A percentile compares a stretch with the other conserved stretches of the same genome.
Evolutionary conservation across 2,329 filamentous ascomycete genomes (phyloP).

Genomic region (Alternaria sp.): DNA sequence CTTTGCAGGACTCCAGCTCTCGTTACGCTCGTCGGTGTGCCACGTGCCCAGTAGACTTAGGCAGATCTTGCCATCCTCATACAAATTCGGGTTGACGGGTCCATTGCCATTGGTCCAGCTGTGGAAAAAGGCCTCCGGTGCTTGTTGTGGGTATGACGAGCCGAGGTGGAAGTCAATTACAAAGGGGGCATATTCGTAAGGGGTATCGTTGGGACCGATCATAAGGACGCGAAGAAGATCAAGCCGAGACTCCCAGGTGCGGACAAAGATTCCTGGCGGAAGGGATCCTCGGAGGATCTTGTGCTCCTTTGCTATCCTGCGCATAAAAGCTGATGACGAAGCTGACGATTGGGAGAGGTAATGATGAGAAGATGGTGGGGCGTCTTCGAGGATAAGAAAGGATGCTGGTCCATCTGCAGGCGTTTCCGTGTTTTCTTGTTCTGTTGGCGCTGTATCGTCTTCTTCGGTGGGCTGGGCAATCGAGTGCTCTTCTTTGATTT

Average conservation of each 20-base stretch:
- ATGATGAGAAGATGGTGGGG: conserved; percentile 46
- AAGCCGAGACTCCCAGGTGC: conserved; percentile 66
- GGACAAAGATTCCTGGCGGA: conserved; percentile 64
- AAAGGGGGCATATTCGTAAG: conserved; percentile 68
- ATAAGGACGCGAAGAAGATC: conserved; percentile 67
- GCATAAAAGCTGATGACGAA: conserved; percentile 54
- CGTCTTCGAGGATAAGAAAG: conserved; percentile 49
- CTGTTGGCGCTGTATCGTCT: conserved; percentile 6
- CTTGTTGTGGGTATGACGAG: conserved; percentile 59
- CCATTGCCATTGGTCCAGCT: conserved; percentile 64
- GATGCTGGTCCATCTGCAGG: conserved; percentile 22
- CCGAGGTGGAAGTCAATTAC: conserved; percentile 66
- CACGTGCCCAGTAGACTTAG: conserved; percentile 67
- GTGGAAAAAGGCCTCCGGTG: conserved; percentile 66
- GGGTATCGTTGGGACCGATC: conserved; percentile 66
- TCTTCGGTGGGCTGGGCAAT: conserved; percentile 8
- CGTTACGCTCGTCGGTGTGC: conserved; percentile 61
- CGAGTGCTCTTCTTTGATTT: conserved; percentile 32
- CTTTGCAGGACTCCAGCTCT: conserved; percentile 62
- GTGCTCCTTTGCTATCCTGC: conserved; percentile 66
- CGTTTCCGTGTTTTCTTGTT: conserved; percentile 17
- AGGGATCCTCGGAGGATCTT: conserved; percentile 64
- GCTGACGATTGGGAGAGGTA: conserved; percentile 53
- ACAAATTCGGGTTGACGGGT: conserved; percentile 68
- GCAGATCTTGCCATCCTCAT: conserved; percentile 70